Base-by-base conservation (phyloP, 768 basidiomycete genomes). In the Lactarius deliciosus region DNA sequence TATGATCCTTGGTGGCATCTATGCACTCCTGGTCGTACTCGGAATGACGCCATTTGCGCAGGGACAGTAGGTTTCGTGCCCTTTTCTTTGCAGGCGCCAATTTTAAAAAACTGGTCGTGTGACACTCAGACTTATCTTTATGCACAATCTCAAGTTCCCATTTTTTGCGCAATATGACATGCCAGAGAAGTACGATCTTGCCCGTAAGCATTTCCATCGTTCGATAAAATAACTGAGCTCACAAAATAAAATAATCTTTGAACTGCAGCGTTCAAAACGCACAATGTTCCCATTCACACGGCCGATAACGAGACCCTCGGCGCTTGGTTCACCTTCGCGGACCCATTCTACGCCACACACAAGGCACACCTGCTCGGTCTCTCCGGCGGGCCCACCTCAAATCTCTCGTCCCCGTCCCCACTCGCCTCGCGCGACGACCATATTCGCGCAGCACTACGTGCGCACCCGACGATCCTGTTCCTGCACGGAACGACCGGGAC, bases 401-500 rank as follows among this genome's bases (percentile, higher is more conserved):
- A 76, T 75, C 0, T 11, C 4, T 63, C 78, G 5, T 63, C n/a
- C 6, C 41, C 65, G 6, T 1, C 18, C 1, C n/a, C 36, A 1
- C n/a, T 9, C 9, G 0, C 28, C 10, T 41, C 61, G 3, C 45
- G 38, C 5, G 75, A 80, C 16, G 73, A 77, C 3, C 80, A 82
- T 34, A 79, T 93, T 43, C 74, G 80, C 16, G 70, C 77, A 16
- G 89, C 92, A 1, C 76, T 95, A 18, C 76, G 77, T 7, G 70
- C 78, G 0, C 76, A 82, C 32, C 93, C 93, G 0, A 95, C 90
- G 0, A 79, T 96, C 22, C 80, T 98, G 25, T 96, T 91, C 77
- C 81, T 96, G 60, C 96, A 98, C 69, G 96, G 96, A 18, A 96
- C 96, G 68, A 89, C 88, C 1, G 96, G 81, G 0, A 94, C 91